A percentile compares a stretch with the other conserved stretches of the same genome.
These are phyloP conservation scores for Curvularia hawaiiensis DNA, from an alignment of 2,329 filamentous ascomycete genomes.

Conservation along the genomic window DNA sequence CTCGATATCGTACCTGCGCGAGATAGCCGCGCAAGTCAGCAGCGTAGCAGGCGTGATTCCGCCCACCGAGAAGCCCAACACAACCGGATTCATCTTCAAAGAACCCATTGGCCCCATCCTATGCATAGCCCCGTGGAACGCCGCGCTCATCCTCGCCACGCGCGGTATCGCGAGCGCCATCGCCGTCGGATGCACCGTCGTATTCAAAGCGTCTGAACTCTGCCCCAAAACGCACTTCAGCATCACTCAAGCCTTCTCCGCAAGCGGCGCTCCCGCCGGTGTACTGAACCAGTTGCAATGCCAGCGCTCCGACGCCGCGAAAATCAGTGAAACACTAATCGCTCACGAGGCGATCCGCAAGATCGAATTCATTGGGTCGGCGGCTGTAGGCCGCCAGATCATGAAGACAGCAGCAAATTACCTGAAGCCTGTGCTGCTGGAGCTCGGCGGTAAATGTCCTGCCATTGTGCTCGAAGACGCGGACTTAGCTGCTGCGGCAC, in stretches of 20 bases:
- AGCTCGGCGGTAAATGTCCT: slow-evolving; percentile 80
- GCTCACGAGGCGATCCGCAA: slow-evolving; percentile 68
- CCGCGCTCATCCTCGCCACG: slow-evolving; percentile 48
- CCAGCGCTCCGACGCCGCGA: slow-evolving; percentile 62
- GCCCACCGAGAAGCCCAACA: slow-evolving; percentile 32
- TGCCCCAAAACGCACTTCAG: slow-evolving; percentile 29
- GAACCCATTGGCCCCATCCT: slow-evolving; percentile 32
- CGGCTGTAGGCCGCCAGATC: slow-evolving; percentile 70
- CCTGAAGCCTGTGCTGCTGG: slow-evolving; percentile 78
- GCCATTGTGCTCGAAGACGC: slow-evolving; percentile 81
- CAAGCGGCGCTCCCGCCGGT: slow-evolving; percentile 75
- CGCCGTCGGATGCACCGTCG: slow-evolving; percentile 56
- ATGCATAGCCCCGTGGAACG: slow-evolving; percentile 51
- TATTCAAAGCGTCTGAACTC: slow-evolving; percentile 39
- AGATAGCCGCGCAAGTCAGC: slow-evolving; percentile 49
- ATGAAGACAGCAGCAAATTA: slow-evolving; percentile 69
- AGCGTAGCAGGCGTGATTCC: slow-evolving; percentile 28
- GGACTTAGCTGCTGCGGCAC: slow-evolving; percentile 49
- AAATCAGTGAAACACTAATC: slow-evolving; percentile 71
- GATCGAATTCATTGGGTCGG: slow-evolving; percentile 79
- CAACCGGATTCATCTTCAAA: slow-evolving; percentile 39
- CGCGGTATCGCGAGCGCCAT: slow-evolving; percentile 57
- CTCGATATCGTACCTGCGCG: slow-evolving; percentile 51
- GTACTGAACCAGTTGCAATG: slow-evolving; percentile 73
- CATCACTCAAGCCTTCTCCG: slow-evolving; percentile 27